These are phyloP conservation scores for Umbelopsis isabellina DNA, from an alignment of 192 early-diverging fungal genomes.

Conservation along the genomic window DNA sequence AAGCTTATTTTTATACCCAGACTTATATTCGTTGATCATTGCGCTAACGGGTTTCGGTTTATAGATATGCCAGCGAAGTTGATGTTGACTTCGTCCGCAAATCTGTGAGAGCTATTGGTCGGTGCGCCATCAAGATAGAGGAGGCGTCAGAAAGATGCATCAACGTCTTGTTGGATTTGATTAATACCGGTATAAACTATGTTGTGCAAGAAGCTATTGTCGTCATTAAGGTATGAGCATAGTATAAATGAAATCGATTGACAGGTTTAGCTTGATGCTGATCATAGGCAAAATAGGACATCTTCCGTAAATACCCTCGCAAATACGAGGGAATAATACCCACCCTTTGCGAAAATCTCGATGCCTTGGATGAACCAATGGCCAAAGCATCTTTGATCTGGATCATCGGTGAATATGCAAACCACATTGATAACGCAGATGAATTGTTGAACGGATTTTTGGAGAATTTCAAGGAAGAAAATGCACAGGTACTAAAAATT, in stretches of 20 bases:
- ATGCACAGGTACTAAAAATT: slow-evolving; percentile 51
- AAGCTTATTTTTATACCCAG: slow-evolving; percentile 15
- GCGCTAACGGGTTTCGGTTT: neutral
- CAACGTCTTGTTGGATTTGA: slow-evolving; percentile 85
- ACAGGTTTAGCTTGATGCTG: neutral
- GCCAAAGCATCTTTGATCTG: slow-evolving; percentile 91
- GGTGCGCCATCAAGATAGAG: slow-evolving; percentile 91
- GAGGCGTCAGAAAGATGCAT: slow-evolving; percentile 85
- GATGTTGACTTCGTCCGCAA: slow-evolving; percentile 96
- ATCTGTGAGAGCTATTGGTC: slow-evolving; percentile 87
- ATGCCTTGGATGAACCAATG: slow-evolving; percentile 87
- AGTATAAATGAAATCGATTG: too few relatives aligned
- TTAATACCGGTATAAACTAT: slow-evolving; percentile 88
- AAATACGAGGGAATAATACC: slow-evolving; percentile 85
- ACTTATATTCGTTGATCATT: too few relatives aligned
- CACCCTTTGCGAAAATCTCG: slow-evolving; percentile 88
- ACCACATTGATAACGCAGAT: slow-evolving; percentile 81
- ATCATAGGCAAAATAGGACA: slow-evolving; percentile 56
- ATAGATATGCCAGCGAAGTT: slow-evolving; percentile 91
- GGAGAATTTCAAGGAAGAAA: slow-evolving; percentile 89
- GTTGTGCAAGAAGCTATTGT: slow-evolving; percentile 92
- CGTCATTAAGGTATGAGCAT: slow-evolving; percentile 74
- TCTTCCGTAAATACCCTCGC: slow-evolving; percentile 93
- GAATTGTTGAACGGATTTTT: slow-evolving; percentile 78
- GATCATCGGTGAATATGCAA: slow-evolving; percentile 97